A percentile compares a stretch with the other conserved stretches of the same genome.
phyloP scores from a whole-genome alignment of 495 filamentous ascomycete genomes.

The Penicillium coffeae region DNA sequence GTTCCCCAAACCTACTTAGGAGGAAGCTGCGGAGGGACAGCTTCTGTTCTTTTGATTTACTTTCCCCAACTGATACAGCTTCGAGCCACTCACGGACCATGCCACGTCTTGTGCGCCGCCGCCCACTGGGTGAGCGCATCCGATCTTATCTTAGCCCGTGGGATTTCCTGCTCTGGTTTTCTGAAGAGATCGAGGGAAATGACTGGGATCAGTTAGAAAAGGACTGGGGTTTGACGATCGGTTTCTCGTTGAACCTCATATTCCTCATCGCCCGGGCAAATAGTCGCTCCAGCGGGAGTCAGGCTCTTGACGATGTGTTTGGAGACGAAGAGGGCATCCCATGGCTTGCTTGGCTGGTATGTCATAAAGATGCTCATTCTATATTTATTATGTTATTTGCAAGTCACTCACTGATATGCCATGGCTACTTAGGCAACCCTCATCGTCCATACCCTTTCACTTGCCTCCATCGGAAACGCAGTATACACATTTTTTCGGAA shows the following conservation, averaged over 20 bases:
- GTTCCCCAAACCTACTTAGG: not conserved
- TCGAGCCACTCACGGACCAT: constrained; percentile 34
- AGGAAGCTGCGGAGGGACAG: constrained; percentile 23
- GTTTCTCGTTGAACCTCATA: constrained; percentile 67
- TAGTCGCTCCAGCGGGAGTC: constrained; percentile 39
- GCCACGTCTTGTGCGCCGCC: constrained; percentile 77
- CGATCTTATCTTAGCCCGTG: constrained; percentile 75
- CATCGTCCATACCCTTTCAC: constrained; percentile 60
- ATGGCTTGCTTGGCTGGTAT: constrained; percentile 75
- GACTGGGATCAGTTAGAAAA: constrained; percentile 82
- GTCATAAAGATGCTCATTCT: constrained; percentile 28
- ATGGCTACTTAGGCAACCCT: constrained; percentile 53
- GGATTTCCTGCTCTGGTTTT: constrained; percentile 84
- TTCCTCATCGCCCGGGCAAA: constrained; percentile 85
- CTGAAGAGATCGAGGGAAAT: constrained; percentile 80
- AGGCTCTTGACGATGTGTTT: constrained; percentile 75
- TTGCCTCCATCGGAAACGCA: constrained; percentile 67
- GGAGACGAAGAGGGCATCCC: constrained; percentile 60
- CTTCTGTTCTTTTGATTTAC: constrained; percentile 7
- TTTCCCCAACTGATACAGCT: not conserved
- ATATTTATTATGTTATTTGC: not conserved
- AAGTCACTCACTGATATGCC: not conserved
- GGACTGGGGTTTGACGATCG: constrained; percentile 67
- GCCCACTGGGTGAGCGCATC: constrained; percentile 72
- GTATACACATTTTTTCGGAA: constrained; percentile 78